Evolutionary conservation across 2,329 filamentous ascomycete genomes (phyloP), one percentile per base, ranked within the genome.

Genomic region (Fusarium compactum): DNA sequence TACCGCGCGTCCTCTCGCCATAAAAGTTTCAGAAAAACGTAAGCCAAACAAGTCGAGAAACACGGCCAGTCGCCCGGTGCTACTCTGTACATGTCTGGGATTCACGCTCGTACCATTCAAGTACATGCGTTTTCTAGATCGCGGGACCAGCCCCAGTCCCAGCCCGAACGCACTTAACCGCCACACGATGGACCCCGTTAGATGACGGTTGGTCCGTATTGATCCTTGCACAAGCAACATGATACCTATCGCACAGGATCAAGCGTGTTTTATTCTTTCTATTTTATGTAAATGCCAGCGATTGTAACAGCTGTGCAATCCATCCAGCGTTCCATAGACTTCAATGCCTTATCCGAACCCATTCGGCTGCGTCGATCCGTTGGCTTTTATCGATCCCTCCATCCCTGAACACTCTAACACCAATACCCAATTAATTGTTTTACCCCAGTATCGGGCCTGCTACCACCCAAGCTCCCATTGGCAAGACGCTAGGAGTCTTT

Each of bases 121-220:
- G 58, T 65, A 57, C 53, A 38, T 44, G 20, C 20, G 4, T 58
- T 62, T 44, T 45, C 20, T 51, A 58, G 58, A 51, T 65, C 67
- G 60, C 38, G 54, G 57, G 50, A 69, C 61, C 43, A 55, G 47
- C 40, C 32, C 64, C 67, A 65, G 55, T 38, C 34, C 47, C 67
- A 51, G 50, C 34, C 50, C 40, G 40, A 58, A 62, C 61, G 29
- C 32, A 59, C 58, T 67, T 58, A 66, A 69, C 70, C 68, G 62
- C 72, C 72, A 74, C 72, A 59, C 65, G 64, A 66, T 68, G 57
- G 58, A 41, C 60, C 72, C 61, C 65, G 70, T 74, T 74, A 62
- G 53, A 48, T 50, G 30, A 68, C 69, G 68, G 68, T 74, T 70
- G 68, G 70, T 30, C 51, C 71, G 59, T 61, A 57, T 66, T 38